Percentiles rank a stretch among this genome's conserved stretches.
Evolutionary conservation across 768 basidiomycete genomes (phyloP).

Genomic region (Suillus ampliporus): DNA sequence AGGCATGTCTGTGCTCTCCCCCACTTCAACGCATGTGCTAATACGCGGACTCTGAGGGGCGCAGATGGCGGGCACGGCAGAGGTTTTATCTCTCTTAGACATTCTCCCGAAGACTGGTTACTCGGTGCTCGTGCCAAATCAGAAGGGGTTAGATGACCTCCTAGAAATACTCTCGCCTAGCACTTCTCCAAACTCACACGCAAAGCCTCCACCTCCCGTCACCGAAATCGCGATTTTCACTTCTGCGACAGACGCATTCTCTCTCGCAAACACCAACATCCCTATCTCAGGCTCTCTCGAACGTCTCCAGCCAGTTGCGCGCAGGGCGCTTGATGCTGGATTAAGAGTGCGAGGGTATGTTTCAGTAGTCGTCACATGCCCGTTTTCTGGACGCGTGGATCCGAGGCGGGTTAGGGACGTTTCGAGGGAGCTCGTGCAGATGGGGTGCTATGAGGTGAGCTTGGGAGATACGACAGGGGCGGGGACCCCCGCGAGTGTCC

Average conservation of each 20-base stretch:
- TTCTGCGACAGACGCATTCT: slow-evolving; percentile 87
- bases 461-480: slow-evolving; percentile 92
- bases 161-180: slow-evolving; percentile 53
- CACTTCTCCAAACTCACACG: slow-evolving; percentile 32
- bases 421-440: slow-evolving; percentile 71
- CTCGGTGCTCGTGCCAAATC: slow-evolving; percentile 83
- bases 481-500: slow-evolving; percentile 74
- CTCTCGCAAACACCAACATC: slow-evolving; percentile 83
- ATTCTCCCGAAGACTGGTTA: slow-evolving; percentile 63
- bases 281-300: slow-evolving; percentile 72
- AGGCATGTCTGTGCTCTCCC: slow-evolving; percentile 51
- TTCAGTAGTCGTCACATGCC: slow-evolving; percentile 83
- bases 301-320: slow-evolving; percentile 64
- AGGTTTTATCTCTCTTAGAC: slow-evolving; percentile 67
- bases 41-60: not conserved
- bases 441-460: slow-evolving; percentile 95
- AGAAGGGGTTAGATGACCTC: slow-evolving; percentile 75
- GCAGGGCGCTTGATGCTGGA: slow-evolving; percentile 60
- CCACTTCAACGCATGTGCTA: slow-evolving; percentile 1
- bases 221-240: slow-evolving; percentile 92
- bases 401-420: slow-evolving; percentile 69
- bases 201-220: slow-evolving; percentile 53
- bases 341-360: slow-evolving; percentile 85
- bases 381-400: slow-evolving; percentile 82
- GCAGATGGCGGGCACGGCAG: slow-evolving; percentile 88